phyloP scores from a whole-genome alignment of 2,329 filamentous ascomycete genomes.

The Sporothrix curviconia region DNA sequence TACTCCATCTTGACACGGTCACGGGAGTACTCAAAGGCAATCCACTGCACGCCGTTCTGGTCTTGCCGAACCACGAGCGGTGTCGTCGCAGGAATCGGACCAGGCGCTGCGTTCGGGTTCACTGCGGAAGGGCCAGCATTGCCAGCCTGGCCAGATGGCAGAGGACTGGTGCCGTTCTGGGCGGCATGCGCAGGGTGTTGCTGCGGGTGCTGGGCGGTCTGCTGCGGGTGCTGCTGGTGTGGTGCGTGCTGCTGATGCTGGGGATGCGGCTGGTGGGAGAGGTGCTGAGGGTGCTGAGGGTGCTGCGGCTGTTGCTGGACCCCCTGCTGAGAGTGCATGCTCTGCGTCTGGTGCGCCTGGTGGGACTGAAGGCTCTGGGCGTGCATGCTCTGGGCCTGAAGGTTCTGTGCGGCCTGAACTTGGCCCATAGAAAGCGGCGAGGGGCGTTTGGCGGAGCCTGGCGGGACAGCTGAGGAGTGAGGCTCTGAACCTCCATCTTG shows the following conservation, averaged over 20 bases:
- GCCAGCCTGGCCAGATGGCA: slow-evolving; percentile 10
- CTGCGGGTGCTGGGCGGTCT: slow-evolving; percentile 14
- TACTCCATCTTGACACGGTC: slow-evolving; percentile 99
- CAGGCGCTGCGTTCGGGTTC: slow-evolving; percentile 86
- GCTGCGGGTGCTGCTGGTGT: slow-evolving; percentile 3
- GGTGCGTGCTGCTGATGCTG: slow-evolving; percentile 23
- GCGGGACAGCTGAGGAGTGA: slow-evolving; percentile 56
- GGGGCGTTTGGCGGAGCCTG: slow-evolving; percentile 29
- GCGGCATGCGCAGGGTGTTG: slow-evolving; percentile 1
- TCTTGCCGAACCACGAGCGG: slow-evolving; percentile 91
- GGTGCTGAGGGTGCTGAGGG: slow-evolving; percentile 14
- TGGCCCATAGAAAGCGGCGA: slow-evolving; percentile 21
- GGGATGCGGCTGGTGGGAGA: slow-evolving; percentile 28
- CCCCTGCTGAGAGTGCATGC: slow-evolving; percentile 16
- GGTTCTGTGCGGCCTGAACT: slow-evolving; percentile 13
- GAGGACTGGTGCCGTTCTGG: slow-evolving; percentile 18
- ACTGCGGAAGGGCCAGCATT: slow-evolving; percentile 30
- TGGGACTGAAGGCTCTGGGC: slow-evolving; percentile 11
- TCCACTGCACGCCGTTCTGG: slow-evolving; percentile 96
- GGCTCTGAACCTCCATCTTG: slow-evolving; percentile 55
- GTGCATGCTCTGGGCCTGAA: slow-evolving; percentile 38
- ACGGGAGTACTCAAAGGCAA: slow-evolving; percentile 94
- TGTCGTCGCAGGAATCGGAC: slow-evolving; percentile 93
- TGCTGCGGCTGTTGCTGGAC: slow-evolving; percentile 26
- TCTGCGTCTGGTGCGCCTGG: slow-evolving; percentile 12